These are phyloP conservation scores for Neoboletus magnificus DNA, from an alignment of 768 basidiomycete species.

Conservation along the genomic window DNA sequence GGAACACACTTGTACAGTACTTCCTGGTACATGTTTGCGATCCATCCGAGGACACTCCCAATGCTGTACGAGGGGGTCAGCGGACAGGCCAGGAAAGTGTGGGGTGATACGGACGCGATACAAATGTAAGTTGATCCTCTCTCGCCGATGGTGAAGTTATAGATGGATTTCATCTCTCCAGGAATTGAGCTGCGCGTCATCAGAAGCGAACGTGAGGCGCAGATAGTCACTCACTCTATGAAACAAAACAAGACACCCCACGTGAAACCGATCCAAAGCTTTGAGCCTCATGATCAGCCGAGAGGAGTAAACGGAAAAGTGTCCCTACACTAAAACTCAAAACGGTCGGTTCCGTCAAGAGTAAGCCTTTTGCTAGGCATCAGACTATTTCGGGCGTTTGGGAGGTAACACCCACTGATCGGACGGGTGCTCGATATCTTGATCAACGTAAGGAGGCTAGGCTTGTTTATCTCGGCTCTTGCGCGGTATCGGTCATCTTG, in stretches of 20 bases:
- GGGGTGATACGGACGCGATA: slow-evolving; percentile 43
- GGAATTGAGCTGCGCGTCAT: slow-evolving; percentile 45
- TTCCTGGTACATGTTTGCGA: slow-evolving; percentile 47
- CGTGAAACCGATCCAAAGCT: slow-evolving; percentile 71
- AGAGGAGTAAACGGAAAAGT: neutral
- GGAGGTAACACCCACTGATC: slow-evolving; percentile 52
- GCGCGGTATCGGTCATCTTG: slow-evolving; percentile 63
- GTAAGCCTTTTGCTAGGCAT: slow-evolving; percentile 14
- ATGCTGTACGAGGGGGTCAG: slow-evolving; percentile 37
- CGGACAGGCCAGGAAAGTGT: no score
- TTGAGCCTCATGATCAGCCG: slow-evolving; percentile 4
- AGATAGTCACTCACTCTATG: slow-evolving; percentile 44
- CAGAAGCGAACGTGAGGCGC: neutral
- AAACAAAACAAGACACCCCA: slow-evolving; percentile 77
- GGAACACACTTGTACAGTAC: slow-evolving; percentile 43
- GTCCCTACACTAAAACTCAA: slow-evolving; percentile 63
- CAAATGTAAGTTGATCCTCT: slow-evolving; percentile 58
- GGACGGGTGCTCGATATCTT: slow-evolving; percentile 70
- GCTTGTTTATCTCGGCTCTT: slow-evolving; percentile 60
- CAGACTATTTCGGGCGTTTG: neutral
- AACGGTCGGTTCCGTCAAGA: slow-evolving; percentile 61
- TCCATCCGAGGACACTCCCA: slow-evolving; percentile 50
- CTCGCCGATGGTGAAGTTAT: slow-evolving; percentile 57
- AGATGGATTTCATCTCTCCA: slow-evolving; percentile 52
- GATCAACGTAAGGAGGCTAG: slow-evolving; percentile 55